Evolutionary conservation across 208 protist species (phyloP).

Genomic region (Trypanosoma congolense): DNA sequence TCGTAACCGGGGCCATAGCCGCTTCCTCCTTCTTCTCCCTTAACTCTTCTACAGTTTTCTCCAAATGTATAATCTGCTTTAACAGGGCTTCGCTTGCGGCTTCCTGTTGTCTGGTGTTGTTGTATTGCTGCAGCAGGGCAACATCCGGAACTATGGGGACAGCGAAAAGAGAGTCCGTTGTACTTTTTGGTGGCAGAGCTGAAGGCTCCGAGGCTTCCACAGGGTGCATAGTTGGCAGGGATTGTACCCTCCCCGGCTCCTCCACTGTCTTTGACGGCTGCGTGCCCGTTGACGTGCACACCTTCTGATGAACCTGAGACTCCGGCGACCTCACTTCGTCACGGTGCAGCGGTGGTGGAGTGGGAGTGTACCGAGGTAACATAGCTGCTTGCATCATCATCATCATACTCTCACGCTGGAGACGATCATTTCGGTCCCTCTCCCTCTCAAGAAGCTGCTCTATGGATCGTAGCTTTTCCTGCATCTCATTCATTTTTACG

Average conservation of each 20-base stretch:
- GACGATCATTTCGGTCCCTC: conserved; percentile 41
- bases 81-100: conserved; percentile 53
- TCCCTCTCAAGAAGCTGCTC: conserved; percentile 47
- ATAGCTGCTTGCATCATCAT: conserved; percentile 43
- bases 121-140: conserved; percentile 68
- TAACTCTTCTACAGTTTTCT: conserved; percentile 48
- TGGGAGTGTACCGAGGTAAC: not conserved
- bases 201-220: not conserved
- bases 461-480: conserved; percentile 43
- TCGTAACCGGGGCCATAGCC: conserved; percentile 1
- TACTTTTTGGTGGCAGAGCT: not conserved
- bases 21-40: conserved; percentile 15
- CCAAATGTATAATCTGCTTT: conserved; percentile 54
- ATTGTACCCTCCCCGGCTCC: conserved; percentile 3
- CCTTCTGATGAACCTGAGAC: not conserved
- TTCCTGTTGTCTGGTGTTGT: conserved; percentile 60
- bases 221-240: not conserved
- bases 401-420: conserved; percentile 52
- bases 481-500: conserved; percentile 15
- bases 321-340: too few species aligned
- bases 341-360: not conserved
- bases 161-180: conserved; percentile 20
- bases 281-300: not conserved
- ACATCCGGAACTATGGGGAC: conserved; percentile 77
- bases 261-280: not conserved